These are phyloP conservation scores for Pseudogymnoascus sp. DNA, from an alignment of 2,329 filamentous ascomycete genomes.

Conservation along the genomic window DNA sequence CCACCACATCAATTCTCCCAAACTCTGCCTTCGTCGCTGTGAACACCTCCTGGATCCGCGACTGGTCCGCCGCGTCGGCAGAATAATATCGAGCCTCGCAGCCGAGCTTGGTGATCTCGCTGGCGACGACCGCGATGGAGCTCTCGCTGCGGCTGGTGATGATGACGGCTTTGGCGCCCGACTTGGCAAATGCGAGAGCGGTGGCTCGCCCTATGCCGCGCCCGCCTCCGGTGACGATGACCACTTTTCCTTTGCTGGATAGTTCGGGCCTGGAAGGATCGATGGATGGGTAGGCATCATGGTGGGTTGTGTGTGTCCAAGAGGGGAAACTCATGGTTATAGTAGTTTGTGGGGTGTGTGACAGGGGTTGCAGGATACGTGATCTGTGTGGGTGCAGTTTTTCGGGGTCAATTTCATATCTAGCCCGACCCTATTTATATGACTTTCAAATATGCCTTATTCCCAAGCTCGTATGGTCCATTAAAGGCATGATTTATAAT, in stretches of 20 bases:
- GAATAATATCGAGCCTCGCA: background rate
- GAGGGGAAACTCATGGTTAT: background rate
- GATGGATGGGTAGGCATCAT: constrained; percentile 26
- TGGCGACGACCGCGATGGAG: background rate
- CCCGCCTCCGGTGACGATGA: constrained; percentile 30
- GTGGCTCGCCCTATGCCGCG: constrained; percentile 30
- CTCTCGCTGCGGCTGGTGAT: constrained; percentile 11
- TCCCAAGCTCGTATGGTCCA: background rate
- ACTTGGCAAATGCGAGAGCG: constrained; percentile 28
- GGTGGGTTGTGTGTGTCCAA: constrained; percentile 16
- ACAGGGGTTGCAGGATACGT: background rate
- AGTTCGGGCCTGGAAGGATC: constrained; percentile 19
- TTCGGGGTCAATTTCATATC: background rate
- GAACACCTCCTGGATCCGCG: background rate
- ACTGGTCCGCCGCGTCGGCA: constrained; percentile 7
- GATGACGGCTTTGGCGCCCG: constrained; percentile 24
- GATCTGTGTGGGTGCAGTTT: background rate
- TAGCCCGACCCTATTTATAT: background rate
- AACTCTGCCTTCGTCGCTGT: constrained; percentile 7
- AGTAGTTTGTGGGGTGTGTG: background rate
- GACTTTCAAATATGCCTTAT: background rate
- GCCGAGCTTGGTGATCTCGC: background rate
- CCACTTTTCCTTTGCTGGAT: constrained; percentile 20
- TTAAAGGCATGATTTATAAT: background rate
- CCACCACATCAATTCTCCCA: constrained; percentile 12